Conservation (phyloP, 352 stramenopile species). For the Globisporangium uncinulatum region DNA sequence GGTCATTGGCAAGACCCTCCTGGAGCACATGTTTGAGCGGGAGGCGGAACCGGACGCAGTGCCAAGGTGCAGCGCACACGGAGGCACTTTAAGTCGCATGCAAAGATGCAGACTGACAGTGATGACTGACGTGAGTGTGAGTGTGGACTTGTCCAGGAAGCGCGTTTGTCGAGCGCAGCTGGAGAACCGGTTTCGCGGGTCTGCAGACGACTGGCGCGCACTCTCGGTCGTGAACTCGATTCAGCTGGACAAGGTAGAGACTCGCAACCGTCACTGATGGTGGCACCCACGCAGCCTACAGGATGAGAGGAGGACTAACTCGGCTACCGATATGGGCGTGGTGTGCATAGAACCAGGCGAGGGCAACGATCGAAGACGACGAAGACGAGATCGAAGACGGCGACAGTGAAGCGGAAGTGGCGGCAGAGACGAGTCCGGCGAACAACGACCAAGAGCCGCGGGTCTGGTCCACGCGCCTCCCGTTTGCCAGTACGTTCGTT, state of each 20-base stretch:
- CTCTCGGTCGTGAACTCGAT: constrained; percentile 31
- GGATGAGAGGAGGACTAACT: too few species aligned
- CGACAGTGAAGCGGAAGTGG: background rate
- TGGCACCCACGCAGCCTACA: too few species aligned
- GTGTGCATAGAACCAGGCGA: background rate
- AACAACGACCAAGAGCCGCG: background rate
- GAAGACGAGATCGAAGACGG: background rate
- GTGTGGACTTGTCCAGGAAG: constrained; percentile 1
- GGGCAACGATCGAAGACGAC: constrained; percentile 3
- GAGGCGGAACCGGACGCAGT: background rate
- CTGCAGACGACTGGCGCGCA: constrained; percentile 26
- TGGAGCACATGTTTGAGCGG: constrained; percentile 38
- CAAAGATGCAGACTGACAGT: background rate
- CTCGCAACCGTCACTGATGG: background rate
- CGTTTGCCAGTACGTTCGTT: constrained; percentile 19
- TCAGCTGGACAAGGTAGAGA: background rate
- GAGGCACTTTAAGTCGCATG: constrained; percentile 1
- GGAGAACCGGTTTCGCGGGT: constrained; percentile 23
- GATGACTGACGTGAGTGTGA: background rate
- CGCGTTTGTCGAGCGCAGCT: constrained; percentile 21
- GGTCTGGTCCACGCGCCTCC: constrained; percentile 25
- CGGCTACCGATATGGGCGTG: background rate
- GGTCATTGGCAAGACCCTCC: constrained; percentile 42
- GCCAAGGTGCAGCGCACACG: constrained; percentile 3
- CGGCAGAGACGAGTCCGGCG: background rate